Evolutionary conservation across 2,329 filamentous ascomycete species (phyloP).

Genomic region (Trichoderma endophyticum): DNA sequence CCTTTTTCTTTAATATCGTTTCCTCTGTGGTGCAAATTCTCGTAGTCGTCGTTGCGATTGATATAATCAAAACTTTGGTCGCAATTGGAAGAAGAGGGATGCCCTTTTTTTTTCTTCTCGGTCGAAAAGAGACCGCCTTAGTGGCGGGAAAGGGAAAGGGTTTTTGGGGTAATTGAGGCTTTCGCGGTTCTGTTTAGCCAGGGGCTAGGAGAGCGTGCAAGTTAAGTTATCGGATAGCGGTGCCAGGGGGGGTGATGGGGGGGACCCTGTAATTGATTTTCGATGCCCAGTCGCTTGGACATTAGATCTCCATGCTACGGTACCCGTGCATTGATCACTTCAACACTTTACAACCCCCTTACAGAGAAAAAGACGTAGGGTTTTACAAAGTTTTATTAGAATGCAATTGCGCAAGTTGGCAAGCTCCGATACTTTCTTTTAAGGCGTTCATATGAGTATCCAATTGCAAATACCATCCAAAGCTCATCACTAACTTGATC

Average conservation of each 20-base stretch:
- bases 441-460: background rate
- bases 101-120: background rate
- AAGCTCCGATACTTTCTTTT: background rate
- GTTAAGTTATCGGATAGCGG: background rate
- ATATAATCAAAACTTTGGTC: background rate
- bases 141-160: background rate
- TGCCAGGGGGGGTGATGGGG: background rate
- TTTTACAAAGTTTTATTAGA: background rate
- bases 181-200: background rate
- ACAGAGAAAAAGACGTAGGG: background rate
- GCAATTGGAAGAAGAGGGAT: background rate
- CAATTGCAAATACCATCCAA: background rate
- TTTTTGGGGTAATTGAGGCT: constrained; percentile 5
- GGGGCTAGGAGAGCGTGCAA: background rate
- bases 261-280: background rate
- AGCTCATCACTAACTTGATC: background rate
- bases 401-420: background rate
- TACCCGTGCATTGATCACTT: background rate
- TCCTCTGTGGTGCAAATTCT: background rate
- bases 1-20: background rate
- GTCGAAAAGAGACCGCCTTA: background rate
- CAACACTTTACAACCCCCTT: background rate
- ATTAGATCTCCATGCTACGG: background rate
- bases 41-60: background rate
- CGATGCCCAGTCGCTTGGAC: background rate